Percentiles rank a stretch among this genome's conserved stretches.
Conservation (phyloP, 495 filamentous ascomycete species). For the Apodospora peruviana region DNA sequence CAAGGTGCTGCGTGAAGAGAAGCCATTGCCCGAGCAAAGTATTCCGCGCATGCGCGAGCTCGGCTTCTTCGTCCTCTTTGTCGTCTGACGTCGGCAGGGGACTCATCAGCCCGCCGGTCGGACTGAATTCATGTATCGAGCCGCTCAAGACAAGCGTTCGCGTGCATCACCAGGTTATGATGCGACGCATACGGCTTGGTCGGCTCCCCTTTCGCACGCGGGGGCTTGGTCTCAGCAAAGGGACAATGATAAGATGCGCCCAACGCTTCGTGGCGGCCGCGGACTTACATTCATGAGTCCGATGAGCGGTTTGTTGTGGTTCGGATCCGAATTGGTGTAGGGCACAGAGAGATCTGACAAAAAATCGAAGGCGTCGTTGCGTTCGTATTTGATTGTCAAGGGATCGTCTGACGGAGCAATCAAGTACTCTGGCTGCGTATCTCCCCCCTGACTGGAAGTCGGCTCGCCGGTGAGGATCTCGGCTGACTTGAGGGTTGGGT, state of each 20-base stretch:
- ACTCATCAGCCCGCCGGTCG: slow-evolving; percentile 43
- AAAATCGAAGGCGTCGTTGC: slow-evolving; percentile 45
- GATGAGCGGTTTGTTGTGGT: slow-evolving; percentile 39
- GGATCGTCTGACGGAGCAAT: slow-evolving; percentile 6
- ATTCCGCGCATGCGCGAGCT: slow-evolving; percentile 29
- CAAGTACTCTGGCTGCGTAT: neutral
- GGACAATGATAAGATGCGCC: slow-evolving; percentile 40
- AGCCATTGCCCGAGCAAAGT: slow-evolving; percentile 47
- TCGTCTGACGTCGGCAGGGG: slow-evolving; percentile 41
- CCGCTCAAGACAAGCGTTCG: slow-evolving; percentile 47
- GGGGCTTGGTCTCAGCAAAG: slow-evolving; percentile 16
- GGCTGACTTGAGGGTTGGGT: slow-evolving; percentile 21
- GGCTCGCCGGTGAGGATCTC: slow-evolving; percentile 18
- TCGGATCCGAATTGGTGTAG: slow-evolving; percentile 40
- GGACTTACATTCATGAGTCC: slow-evolving; percentile 40
- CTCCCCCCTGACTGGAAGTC: neutral
- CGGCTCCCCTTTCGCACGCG: slow-evolving; percentile 9
- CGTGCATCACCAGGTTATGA: slow-evolving; percentile 44
- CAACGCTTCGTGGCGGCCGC: slow-evolving; percentile 28
- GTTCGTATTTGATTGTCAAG: slow-evolving; percentile 12
- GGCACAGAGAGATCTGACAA: slow-evolving; percentile 36
- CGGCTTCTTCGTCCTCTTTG: slow-evolving; percentile 20
- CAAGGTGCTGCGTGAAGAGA: slow-evolving; percentile 40
- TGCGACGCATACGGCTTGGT: slow-evolving; percentile 39
- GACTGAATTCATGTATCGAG: slow-evolving; percentile 49